Base-by-base conservation (phyloP, 2,329 filamentous ascomycete species). In the Clonostachys sp. region DNA sequence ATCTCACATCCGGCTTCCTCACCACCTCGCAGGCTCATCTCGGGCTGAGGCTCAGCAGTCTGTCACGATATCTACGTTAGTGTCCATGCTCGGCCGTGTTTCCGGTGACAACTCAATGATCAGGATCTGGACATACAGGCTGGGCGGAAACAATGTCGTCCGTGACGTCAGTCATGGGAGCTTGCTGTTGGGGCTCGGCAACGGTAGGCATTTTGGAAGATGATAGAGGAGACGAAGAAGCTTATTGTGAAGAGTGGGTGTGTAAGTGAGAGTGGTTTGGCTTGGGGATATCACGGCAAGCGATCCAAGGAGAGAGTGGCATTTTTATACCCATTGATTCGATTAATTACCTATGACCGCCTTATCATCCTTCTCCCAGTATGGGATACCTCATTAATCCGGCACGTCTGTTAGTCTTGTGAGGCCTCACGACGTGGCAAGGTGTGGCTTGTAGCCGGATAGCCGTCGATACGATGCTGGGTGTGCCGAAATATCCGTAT, bases 1-100 rank as follows among this genome's bases (percentile, higher is more conserved):
- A 72, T 56, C 55, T 72, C 70, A 49, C 70, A 73, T 36, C 70
- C 70, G 35, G 67, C 70, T 51, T 73, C 70, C 53, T 73, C 70
- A 53, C 70, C 70, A 55, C 70, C 70, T 40, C 69, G 66, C 48
- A 73, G 62, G 51, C 56, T 60, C 62, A 73, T 68, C 34, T 71
- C 64, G 47, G 68, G 67, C 50, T 71, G 66, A 45, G 70, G 70
- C 55, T 73, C 67, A 38, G 60, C 50, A 44, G 60, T 38, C 67
- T 70, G 50, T 45, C 45, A 20, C 24, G 24, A 10, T 30, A 30
- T 30, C 24, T 30, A 30, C 8, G 24, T 30, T 30, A 30, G 24
- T 9, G 24, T 30, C 24, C 24, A 30, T 30, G 9, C 24, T 30
- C 24, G 24, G 24, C 9, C 24, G 9, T 30, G 24, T 10, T 30